Evolutionary conservation across 441 rosid species (phyloP).

Genomic region (Gossypium davidsonii): DNA sequence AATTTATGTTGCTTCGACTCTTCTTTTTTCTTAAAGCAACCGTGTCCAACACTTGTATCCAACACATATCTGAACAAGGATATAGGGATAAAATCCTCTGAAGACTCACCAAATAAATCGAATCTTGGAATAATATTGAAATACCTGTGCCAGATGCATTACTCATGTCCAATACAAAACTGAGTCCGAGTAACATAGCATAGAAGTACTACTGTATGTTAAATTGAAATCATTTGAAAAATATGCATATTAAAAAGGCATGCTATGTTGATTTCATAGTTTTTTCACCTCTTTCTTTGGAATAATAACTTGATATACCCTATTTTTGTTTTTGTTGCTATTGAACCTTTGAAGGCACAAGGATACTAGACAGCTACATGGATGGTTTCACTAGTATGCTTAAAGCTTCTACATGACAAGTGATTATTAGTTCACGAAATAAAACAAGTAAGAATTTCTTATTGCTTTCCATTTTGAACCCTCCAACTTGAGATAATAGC

Average conservation of each 20-base stretch:
- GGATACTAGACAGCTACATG: not conserved
- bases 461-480: not conserved
- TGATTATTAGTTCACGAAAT: not conserved
- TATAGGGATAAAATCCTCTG: no score
- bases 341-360: not conserved
- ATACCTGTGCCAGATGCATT: no score
- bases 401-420: not conserved
- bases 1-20: no score
- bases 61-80: no score
- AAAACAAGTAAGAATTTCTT: not conserved
- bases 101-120: no score
- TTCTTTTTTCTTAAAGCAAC: no score
- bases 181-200: no score
- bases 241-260: not conserved
- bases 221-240: not conserved
- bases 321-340: not conserved
- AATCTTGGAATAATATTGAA: no score
- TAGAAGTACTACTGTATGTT: not conserved
- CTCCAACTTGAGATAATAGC: not conserved
- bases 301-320: not conserved
- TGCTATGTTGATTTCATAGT: not conserved
- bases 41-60: no score
- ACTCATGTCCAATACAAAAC: no score
- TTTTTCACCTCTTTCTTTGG: not conserved
- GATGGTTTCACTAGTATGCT: not conserved